Evolutionary conservation across 768 basidiomycete genomes (phyloP), one percentile per base, ranked within the genome.

Genomic region (Calocybe gangraenosa): DNA sequence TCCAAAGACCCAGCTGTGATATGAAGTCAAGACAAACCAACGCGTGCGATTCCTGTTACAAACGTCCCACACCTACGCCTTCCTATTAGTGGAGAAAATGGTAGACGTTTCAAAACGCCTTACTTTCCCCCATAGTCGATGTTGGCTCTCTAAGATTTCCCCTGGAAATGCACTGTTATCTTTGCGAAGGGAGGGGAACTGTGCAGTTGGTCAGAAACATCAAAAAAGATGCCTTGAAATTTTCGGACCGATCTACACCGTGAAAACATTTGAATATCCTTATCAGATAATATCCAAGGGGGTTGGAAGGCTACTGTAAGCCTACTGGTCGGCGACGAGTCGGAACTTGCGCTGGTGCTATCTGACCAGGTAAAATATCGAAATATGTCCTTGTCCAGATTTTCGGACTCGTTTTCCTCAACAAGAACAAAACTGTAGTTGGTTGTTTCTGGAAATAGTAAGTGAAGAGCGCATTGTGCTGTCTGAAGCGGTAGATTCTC

Each of bases 121-220:
- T 28, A 75, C 81, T 70, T 81, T 83, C 22, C 71, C 79, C 81
- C 81, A 83, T 38, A 82, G 56, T 37, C 78, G 70, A 45, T 81
- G 68, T 45, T 74, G 74, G 42, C 72, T 75, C 17, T 61, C 55
- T 10, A 71, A 57, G 4, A 51, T 43, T 19, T 42, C 31, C 8
- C 51, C 59, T 21, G 65, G 65, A 52, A 57, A 70, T 18, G 60
- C 61, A 45, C 66, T 50, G 13, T 66, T 67, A n/a, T 60, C 50
- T 30, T 52, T 45, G 23, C 55, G 54, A 47, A 58, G 70, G 7
- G 65, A 65, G 34, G 75, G 73, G 46, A 76, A 74, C 68, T 74
- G 22, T 17, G 19, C n/a, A 35, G 17, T 46, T 28, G 13, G 33
- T 21, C 20, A 43, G 4, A 59, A 51, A 51, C 36, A 54, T 59